Evolutionary conservation across 2,329 filamentous ascomycete genomes (phyloP).

Genomic region (Colletotrichum acutatum): DNA sequence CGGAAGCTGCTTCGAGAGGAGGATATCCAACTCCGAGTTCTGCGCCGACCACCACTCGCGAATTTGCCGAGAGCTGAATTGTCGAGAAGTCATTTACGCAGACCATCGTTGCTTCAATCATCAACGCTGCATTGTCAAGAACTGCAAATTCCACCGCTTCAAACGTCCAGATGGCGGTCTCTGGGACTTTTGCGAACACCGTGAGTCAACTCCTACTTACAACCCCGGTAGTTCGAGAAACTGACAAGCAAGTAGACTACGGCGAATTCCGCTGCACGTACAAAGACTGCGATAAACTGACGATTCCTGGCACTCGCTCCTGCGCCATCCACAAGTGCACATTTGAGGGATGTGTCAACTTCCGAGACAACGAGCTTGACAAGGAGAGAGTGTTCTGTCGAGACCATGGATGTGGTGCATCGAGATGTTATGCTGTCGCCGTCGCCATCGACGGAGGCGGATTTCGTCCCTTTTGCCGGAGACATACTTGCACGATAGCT

Average conservation of each 20-base stretch:
- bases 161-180: not conserved
- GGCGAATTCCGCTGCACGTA: constrained; percentile 5
- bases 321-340: constrained; percentile 26
- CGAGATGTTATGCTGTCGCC: constrained; percentile 24
- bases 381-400: constrained; percentile 20
- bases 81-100: constrained; percentile 13
- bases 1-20: constrained; percentile 16
- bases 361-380: constrained; percentile 24
- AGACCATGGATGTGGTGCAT: constrained; percentile 22
- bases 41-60: constrained; percentile 21
- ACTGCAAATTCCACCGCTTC: constrained; percentile 14
- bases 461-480: constrained; percentile 21
- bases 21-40: constrained; percentile 2
- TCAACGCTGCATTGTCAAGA: constrained; percentile 25
- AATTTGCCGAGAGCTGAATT: constrained; percentile 21
- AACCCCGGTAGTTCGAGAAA: accelerated
- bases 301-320: not conserved
- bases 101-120: constrained; percentile 12
- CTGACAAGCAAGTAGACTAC: constrained; percentile 11
- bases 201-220: not conserved
- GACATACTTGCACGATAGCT: constrained; percentile 22
- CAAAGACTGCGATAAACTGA: constrained; percentile 11
- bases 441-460: not conserved
- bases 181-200: constrained; percentile 23
- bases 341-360: constrained; percentile 22